phyloP scores from a whole-genome alignment of 805 yeast genomes.

The Ascoidea asiatica region DNA sequence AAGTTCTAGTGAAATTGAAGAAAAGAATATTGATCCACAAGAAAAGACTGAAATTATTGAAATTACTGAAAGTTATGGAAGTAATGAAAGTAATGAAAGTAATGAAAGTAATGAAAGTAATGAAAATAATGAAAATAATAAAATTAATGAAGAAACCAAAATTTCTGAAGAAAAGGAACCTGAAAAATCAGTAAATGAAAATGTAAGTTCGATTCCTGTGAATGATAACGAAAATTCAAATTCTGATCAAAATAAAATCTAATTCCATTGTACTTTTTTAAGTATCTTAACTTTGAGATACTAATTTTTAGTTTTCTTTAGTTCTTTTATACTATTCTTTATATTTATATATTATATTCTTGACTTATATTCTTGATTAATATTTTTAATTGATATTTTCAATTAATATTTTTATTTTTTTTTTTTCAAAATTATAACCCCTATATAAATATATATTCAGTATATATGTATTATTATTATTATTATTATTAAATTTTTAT shows the following conservation, averaged over 20 bases:
- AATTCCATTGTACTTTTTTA: too few relatives aligned
- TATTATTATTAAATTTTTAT: background rate
- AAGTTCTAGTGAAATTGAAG: background rate
- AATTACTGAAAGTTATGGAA: background rate
- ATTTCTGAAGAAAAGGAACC: slow-evolving; percentile 8
- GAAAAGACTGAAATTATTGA: too few relatives aligned
- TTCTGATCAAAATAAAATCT: too few relatives aligned
- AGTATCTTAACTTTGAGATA: too few relatives aligned
- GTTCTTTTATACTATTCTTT: too few relatives aligned
- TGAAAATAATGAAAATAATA: background rate
- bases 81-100: background rate
- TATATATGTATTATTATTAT: background rate
- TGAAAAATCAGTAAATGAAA: slow-evolving; percentile 8
- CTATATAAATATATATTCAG: background rate
- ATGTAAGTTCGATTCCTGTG: too few relatives aligned
- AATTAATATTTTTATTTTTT: background rate
- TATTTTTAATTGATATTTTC: background rate
- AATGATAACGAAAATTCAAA: too few relatives aligned
- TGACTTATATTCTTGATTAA: background rate
- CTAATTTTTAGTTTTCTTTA: too few relatives aligned
- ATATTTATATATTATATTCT: background rate
- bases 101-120: background rate
- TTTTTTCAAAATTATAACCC: background rate
- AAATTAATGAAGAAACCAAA: slow-evolving; percentile 1
- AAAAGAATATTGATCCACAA: background rate